Base-by-base conservation (phyloP, 176 grass and related monocot species). In the Puccinellia tenuiflora region DNA sequence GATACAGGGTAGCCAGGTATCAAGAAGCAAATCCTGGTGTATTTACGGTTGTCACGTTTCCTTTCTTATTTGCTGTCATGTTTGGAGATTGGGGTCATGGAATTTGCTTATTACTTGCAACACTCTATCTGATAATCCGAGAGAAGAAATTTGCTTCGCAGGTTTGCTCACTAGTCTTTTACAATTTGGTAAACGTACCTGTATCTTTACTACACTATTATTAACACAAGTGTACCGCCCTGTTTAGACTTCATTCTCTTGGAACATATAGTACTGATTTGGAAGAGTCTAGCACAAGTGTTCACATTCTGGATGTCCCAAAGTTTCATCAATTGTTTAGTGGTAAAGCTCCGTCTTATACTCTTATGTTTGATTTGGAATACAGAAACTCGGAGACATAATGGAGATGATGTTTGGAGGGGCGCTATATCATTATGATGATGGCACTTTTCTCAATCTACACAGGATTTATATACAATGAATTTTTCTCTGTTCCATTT, bases 21-120 rank as follows among this genome's bases (percentile, higher is more conserved):
- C 93, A 85, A 89, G 96, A 99, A 86, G 93, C 93, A 69, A 99
- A 99, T 85, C 96, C 96, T 83, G 93, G 85, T 60, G 93, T 99
- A 76, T 96, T 91, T 51, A 96, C 96, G 66, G 75, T 99, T 88
- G 65, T 96, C 50, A 99, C 93, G 64, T 99, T 99, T 85, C 93
- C 96, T 57, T 99, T 99, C 80, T 81, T 99, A 50, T 99, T 99
- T 87, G 93, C 93, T 22, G 89, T 99, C 75, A 99, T 99, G 93
- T 99, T 99, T 87, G 96, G 96, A 67, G 96, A 99, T 85, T 96
- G 93, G 96, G 96, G 93, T 24, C 96, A 99, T 90, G 93, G 93
- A 48, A 61, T 96, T 84, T 99, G 96, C 55, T 76, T 99, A 78
- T 83, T 99, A 66, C 56, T 99, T 63, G 84, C 80, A 40, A 92